phyloP scores from a whole-genome alignment of 306 rosid genomes.

The Glycine latifolia region DNA sequence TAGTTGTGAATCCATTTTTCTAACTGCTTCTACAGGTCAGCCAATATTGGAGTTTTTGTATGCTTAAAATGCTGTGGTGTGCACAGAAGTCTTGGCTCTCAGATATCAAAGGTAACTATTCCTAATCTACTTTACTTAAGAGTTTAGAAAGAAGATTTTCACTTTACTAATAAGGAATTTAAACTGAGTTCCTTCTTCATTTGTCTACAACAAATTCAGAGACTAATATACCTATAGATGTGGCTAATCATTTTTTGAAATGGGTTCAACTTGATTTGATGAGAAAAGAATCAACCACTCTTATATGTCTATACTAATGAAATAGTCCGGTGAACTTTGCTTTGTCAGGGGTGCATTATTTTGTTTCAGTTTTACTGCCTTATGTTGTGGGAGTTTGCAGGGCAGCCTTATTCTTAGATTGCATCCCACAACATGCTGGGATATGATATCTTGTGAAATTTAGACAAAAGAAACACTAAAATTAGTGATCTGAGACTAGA shows the following conservation, averaged over 20 bases:
- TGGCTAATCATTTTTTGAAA: slow-evolving; percentile 5
- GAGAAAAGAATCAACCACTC: slow-evolving; percentile 8
- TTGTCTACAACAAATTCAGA: slow-evolving; percentile 4
- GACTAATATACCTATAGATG: not conserved
- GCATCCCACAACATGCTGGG: not conserved
- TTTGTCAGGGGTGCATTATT: slow-evolving; percentile 10
- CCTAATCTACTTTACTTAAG: slow-evolving; percentile 10
- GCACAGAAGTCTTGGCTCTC: slow-evolving; percentile 91
- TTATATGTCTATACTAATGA: slow-evolving; percentile 16
- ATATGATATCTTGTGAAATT: not conserved
- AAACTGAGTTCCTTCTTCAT: slow-evolving; percentile 2
- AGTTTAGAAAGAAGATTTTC: not conserved
- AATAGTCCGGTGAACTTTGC: not conserved
- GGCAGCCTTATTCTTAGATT: not conserved
- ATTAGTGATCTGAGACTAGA: too few species aligned
- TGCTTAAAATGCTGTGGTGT: slow-evolving; percentile 93
- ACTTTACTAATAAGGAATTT: slow-evolving; percentile 2
- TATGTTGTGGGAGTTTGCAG: not conserved
- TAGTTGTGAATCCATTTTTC: slow-evolving; percentile 32
- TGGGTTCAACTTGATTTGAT: not conserved
- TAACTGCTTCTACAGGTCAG: slow-evolving; percentile 70
- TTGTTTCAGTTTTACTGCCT: not conserved
- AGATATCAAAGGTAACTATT: slow-evolving; percentile 80
- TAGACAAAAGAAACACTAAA: too few species aligned
- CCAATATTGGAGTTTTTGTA: slow-evolving; percentile 91